Evolutionary conservation across 306 rosid genomes (phyloP).

Genomic region (Arachis stenosperma): DNA sequence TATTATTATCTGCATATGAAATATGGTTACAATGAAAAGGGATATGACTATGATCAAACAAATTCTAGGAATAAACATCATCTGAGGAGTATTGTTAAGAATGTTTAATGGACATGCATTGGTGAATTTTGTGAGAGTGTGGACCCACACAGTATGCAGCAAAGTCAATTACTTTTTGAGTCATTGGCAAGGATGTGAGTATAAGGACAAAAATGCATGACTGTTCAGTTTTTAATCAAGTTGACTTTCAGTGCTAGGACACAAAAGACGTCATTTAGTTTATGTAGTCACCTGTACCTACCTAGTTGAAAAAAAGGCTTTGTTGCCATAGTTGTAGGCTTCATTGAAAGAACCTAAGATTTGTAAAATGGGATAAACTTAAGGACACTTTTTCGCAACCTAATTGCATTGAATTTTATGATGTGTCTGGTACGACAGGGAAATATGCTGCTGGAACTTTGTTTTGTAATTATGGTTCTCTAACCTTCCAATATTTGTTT

Average conservation of each 20-base stretch:
- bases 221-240: constrained; percentile 8
- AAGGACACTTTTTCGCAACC: constrained; percentile 1
- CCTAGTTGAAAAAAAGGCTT: too few species aligned
- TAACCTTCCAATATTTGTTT: constrained; percentile 26
- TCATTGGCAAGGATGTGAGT: too few species aligned
- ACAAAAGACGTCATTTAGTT: too few species aligned
- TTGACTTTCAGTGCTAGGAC: too few species aligned
- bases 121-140: neutral
- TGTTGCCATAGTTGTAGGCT: too few species aligned
- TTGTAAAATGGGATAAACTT: too few species aligned
- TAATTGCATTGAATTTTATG: neutral
- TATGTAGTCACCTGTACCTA: too few species aligned
- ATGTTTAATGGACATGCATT: too few species aligned
- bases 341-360: too few species aligned
- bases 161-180: constrained; percentile 16
- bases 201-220: neutral
- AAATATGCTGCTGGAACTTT: constrained; percentile 23
- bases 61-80: too few species aligned
- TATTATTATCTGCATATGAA: constrained; percentile 39
- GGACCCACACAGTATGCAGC: constrained; percentile 15
- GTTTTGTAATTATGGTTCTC: constrained; percentile 28
- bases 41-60: too few species aligned
- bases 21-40: constrained; percentile 32
- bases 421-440: constrained; percentile 10
- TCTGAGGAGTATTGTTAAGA: too few species aligned